Percentiles rank a stretch among this genome's conserved stretches.
Conservation (phyloP, 1,139 yeast genomes). For the Geotrichum aggregatum region DNA sequence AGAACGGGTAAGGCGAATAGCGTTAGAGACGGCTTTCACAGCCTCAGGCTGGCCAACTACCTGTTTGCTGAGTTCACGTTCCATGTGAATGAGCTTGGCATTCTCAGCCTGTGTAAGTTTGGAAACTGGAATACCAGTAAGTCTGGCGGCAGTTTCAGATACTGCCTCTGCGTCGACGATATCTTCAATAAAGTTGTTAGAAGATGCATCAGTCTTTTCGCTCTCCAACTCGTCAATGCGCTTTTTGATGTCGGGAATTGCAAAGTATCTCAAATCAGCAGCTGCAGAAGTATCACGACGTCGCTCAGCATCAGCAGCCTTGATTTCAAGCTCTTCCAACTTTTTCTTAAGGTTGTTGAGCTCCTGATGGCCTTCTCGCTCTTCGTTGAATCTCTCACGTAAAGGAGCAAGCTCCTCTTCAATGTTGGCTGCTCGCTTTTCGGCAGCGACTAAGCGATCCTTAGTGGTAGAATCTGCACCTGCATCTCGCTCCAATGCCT, state of each 20-base stretch:
- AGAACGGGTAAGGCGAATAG: conserved; percentile 89
- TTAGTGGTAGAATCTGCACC: conserved; percentile 83
- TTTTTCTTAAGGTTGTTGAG: conserved; percentile 83
- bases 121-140: conserved; percentile 98
- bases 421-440: conserved; percentile 72
- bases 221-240: conserved; percentile 72
- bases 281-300: conserved; percentile 91
- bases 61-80: conserved; percentile 67
- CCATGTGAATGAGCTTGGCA: conserved; percentile 90
- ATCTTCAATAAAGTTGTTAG: conserved; percentile 60
- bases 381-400: conserved; percentile 79
- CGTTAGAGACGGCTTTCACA: conserved; percentile 91
- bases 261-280: conserved; percentile 92
- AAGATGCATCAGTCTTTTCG: conserved; percentile 60
- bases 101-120: conserved; percentile 95
- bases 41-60: conserved; percentile 98
- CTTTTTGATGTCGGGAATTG: conserved; percentile 84
- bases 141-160: conserved; percentile 93
- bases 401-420: conserved; percentile 84
- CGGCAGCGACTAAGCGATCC: conserved; percentile 77
- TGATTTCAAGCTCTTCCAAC: conserved; percentile 84
- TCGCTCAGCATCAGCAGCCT: conserved; percentile 95
- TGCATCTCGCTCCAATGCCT: conserved; percentile 93
- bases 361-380: conserved; percentile 87
- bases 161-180: conserved; percentile 91